Evolutionary conservation across 1,139 yeast species (phyloP).

Genomic region (Sugiyamaella pinicola): DNA sequence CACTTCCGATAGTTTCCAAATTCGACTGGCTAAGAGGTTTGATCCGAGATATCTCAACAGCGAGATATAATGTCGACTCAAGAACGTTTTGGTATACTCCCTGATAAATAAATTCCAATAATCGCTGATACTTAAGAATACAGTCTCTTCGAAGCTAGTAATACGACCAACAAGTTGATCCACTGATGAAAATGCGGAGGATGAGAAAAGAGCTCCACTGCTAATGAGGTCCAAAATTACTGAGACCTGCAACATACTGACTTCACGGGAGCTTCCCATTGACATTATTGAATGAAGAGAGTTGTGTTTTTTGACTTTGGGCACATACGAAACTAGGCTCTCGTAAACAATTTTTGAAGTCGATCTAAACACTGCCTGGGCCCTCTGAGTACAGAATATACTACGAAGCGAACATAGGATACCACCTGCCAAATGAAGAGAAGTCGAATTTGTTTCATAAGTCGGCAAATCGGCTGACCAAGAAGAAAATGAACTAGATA

Average conservation of each 20-base stretch:
- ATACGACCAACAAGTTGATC: conserved; percentile 5
- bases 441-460: background rate
- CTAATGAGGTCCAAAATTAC: background rate
- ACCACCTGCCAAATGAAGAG: conserved; percentile 4
- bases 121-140: conserved; percentile 2
- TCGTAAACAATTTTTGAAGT: background rate
- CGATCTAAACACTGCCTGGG: conserved; percentile 6
- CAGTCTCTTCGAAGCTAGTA: background rate
- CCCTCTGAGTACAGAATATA: background rate
- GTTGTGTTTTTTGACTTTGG: background rate
- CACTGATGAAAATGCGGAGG: conserved; percentile 3
- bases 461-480: conserved; percentile 6
- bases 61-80: background rate
- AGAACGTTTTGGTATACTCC: background rate
- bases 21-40: conserved; percentile 12
- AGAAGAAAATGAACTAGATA: background rate
- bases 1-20: conserved; percentile 19
- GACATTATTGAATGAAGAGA: conserved; percentile 4
- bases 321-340: background rate
- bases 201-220: conserved; percentile 5
- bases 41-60: conserved; percentile 18
- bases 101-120: background rate
- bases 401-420: conserved; percentile 2
- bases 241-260: background rate
- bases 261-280: conserved; percentile 3